phyloP scores from a whole-genome alignment of 23 red algal genomes.

The Gracilaria domingensis region DNA sequence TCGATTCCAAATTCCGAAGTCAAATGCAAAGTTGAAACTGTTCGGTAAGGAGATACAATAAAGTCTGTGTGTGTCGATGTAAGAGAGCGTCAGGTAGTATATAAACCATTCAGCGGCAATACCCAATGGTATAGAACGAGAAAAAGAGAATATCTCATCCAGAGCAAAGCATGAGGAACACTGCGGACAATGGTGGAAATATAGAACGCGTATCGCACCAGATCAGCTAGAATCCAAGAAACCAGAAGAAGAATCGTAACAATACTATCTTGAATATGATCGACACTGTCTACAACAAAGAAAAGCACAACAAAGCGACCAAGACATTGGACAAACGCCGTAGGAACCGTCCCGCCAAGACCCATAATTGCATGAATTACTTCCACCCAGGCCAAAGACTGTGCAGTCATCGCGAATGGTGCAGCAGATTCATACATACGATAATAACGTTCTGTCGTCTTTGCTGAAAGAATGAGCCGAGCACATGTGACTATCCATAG shows the following conservation, averaged over 20 bases:
- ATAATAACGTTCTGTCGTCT: not conserved
- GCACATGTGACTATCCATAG: slow-evolving; percentile 8
- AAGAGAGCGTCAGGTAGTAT: slow-evolving; percentile 53
- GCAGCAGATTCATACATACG: slow-evolving; percentile 13
- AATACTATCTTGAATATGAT: slow-evolving; percentile 4
- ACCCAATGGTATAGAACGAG: slow-evolving; percentile 63
- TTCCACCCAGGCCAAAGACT: slow-evolving; percentile 59
- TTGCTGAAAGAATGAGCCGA: not conserved
- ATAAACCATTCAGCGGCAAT: slow-evolving; percentile 68
- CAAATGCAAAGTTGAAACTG: slow-evolving; percentile 73
- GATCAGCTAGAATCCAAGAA: slow-evolving; percentile 52
- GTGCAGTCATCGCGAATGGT: slow-evolving; percentile 33
- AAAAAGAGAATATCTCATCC: slow-evolving; percentile 70
- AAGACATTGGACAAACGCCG: slow-evolving; percentile 51
- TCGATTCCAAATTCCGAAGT: slow-evolving; percentile 75
- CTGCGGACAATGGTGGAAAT: slow-evolving; percentile 4
- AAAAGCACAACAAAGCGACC: slow-evolving; percentile 60
- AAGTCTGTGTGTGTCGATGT: slow-evolving; percentile 46
- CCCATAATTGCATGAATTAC: slow-evolving; percentile 59
- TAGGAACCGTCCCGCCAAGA: slow-evolving; percentile 53
- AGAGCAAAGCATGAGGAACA: slow-evolving; percentile 21
- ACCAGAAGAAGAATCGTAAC: slow-evolving; percentile 37
- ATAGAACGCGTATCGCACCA: slow-evolving; percentile 81
- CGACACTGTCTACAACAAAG: slow-evolving; percentile 54
- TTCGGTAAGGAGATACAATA: slow-evolving; percentile 59